Evolutionary conservation across 768 basidiomycete species (phyloP), one percentile per base, ranked within the genome.

Genomic region (Chalciporus pseudorubinellus): DNA sequence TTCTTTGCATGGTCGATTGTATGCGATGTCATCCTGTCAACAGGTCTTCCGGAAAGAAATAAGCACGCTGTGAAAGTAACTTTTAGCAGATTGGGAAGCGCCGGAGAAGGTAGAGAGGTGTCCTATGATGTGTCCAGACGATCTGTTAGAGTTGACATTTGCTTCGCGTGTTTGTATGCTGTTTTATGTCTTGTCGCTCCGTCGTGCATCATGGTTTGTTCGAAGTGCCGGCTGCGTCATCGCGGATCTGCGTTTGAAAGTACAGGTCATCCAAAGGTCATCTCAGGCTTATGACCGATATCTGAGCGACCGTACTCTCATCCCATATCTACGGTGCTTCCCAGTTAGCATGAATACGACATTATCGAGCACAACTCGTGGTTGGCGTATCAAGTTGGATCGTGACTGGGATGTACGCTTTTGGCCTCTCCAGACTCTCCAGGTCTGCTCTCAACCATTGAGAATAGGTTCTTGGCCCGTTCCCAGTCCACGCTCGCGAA

Each of bases 401-500:
- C 29, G 19, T 6, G 57, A 54, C 11, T 70, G 68, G 68, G 58
- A 64, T 60, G 66, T 70, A 41, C 56, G 65, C n/a, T n/a, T 39
- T 41, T 4, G 50, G 48, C 34, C 41, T 44, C 9, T 45, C 31
- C 9, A 10, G 38, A 9, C 13, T 9, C 20, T 43, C 39, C 14
- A 6, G 5, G 16, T 31, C 1, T 24, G 18, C 29, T 10, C 40
- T 50, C 50, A 59, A 43, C 6, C 20, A 21, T 16, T 29, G n/a
- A 14, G 5, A 43, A 38, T 44, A 89, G 86, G 80, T 89, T 11
- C 78, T 93, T 12, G 91, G 89, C 0, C 91, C 90, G 0, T 92
- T 92, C 65, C 89, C 90, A 3, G 79, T 88, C 28, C 87, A 89
- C 52, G 89, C 90, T 11, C 76, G 90, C 60, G 91, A 92, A 57